Base-by-base conservation (phyloP, 2,329 filamentous ascomycete genomes). In the Pseudogymnoascus sp. region DNA sequence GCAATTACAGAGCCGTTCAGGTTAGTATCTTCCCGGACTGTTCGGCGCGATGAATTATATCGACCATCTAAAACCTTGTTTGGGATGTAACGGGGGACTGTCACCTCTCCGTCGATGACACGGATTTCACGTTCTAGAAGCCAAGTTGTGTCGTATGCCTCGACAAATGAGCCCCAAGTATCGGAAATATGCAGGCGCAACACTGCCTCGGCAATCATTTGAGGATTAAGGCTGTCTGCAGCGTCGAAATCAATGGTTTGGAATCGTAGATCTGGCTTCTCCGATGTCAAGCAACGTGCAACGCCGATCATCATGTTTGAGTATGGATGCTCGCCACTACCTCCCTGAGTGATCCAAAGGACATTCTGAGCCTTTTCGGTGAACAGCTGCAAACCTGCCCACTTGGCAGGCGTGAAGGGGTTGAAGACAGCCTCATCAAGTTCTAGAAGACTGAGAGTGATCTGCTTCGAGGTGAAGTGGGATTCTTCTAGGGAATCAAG, bases 371-470 rank as follows among this genome's bases (percentile, higher is more conserved):
- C 42, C 22, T 41, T 22, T 33, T 58, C 35, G 42, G 42, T 62
- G 19, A 62, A 12, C 8, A 49, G 36, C 4, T 62, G 60, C 9
- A 41, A 41, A 11, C 38, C 38, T 16, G 38, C 38, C 38, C 16
- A 41, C 16, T 41, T 41, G 38, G 38, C 38, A 41, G 38, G 38
- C 16, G 38, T 41, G 38, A 41, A 41, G 16, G 38, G 38, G 38
- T 66, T 62, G 36, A 71, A 68, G 2, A 65, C 60, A 1, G 72
- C 71, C 14, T 67, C 65, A 62, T 76, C 75, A 23, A 73, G 64
- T 7, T 73, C 72, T 5, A 64, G 62, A 7, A 73, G 62, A 52
- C 36, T 41, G 38, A 41, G 38, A 22, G 16, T 41, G 16, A 41
- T 41, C 38, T 41, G 38, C 16, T 41, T 41, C 16, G 38, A 22